A percentile compares a stretch with the other conserved stretches of the same genome.
Evolutionary conservation across 2,329 filamentous ascomycete genomes (phyloP).

Genomic region (Cladosporium cucumerinum): DNA sequence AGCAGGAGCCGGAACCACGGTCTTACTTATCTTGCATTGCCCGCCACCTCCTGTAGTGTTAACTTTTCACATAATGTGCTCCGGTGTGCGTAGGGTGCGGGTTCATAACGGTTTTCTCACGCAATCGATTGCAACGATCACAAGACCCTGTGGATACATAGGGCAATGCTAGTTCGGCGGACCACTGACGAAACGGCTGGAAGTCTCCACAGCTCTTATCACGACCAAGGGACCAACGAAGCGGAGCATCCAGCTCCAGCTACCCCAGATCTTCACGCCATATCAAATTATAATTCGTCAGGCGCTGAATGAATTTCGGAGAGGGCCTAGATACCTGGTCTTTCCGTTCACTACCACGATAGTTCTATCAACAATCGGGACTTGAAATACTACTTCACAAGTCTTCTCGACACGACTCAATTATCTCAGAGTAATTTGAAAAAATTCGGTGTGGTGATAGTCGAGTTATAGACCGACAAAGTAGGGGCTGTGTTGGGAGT

Average conservation of each 20-base stretch:
- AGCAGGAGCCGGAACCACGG: not conserved
- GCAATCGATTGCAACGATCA: not conserved
- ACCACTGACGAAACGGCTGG: not conserved
- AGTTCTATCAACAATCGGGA: too few relatives aligned
- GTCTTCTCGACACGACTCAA: too few relatives aligned
- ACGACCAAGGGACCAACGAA: not conserved
- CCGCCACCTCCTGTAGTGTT: not conserved
- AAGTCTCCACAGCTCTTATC: not conserved
- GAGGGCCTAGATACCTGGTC: too few relatives aligned
- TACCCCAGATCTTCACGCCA: not conserved
- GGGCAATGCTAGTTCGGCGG: not conserved
- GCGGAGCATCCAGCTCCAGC: not conserved
- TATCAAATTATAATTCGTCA: too few relatives aligned
- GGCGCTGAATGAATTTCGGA: too few relatives aligned
- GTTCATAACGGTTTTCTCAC: not conserved
- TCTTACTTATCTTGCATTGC: not conserved
- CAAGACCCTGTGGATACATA: not conserved
- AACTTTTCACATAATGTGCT: not conserved
- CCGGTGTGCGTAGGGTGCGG: not conserved
- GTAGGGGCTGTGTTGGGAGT: too few relatives aligned
- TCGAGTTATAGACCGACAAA: too few relatives aligned
- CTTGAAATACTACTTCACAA: too few relatives aligned
- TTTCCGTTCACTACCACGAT: too few relatives aligned
- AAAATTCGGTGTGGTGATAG: too few relatives aligned
- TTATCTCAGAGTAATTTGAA: too few relatives aligned